Evolutionary conservation across 495 filamentous ascomycete genomes (phyloP), one percentile per base, ranked within the genome.

Genomic region (Aspergillus egyptiacus): DNA sequence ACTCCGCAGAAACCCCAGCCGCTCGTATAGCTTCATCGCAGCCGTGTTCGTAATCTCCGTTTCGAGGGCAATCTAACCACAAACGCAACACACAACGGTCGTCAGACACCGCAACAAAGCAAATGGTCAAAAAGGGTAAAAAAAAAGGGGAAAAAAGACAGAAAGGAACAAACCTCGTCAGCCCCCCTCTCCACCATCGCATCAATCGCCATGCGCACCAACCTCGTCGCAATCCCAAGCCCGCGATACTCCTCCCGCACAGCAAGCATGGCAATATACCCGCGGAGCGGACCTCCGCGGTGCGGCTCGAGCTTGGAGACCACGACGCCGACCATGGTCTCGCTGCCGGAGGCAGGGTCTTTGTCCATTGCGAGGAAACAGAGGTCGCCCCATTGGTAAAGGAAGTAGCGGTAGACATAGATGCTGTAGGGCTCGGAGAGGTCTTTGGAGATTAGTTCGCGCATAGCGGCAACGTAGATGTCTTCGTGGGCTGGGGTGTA

Each of bases 341-440:
- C 63, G 22, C 69, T 58, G 8, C 48, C 36, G 3, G 24, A 39
- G 23, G 46, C 19, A 13, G 27, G 9, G 33, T 51, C 23, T 19
- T 72, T 65, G 54, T 91, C 77, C 49, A 94, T 75, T 6, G 88
- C 86, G 77, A 98, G 87, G 64, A 87, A 97, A 60, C 94, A 97
- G 17, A 99, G 73, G 56, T 97, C 84, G 15, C 87, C 88, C 94
- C 94, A 99, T 81, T 96, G 88, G 64, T 93, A 96, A 14, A 99
- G 74, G 61, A 99, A 99, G 71, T 97, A 99, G 22, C 94, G 81
- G 71, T 97, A 99, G 40, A 99, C 94, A 69, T 97, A 99, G 62
- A 99, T 96, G 70, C 93, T 97, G 69, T 99, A 99, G 2, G 94
- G 94, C 63, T 99, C 94, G 49, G 91, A 96, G 22, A 99, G 81